A percentile compares a stretch with the other conserved stretches of the same genome.
phyloP scores from a whole-genome alignment of 306 rosid species.

The Ochetophila trinervis region DNA sequence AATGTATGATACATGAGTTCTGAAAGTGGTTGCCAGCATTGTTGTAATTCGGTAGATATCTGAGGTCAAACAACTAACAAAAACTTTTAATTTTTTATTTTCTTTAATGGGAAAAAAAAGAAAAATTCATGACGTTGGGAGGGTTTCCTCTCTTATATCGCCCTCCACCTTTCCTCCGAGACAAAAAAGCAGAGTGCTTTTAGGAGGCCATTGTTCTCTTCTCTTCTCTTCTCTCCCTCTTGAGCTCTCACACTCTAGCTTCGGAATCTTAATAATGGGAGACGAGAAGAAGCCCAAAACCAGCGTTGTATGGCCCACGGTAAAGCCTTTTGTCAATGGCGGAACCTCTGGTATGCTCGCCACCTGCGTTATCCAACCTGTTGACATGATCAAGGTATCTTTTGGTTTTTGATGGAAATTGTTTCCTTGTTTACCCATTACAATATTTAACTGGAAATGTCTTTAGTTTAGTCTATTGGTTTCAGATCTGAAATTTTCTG shows the following conservation, averaged over 20 bases:
- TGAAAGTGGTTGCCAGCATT: conserved; percentile 2
- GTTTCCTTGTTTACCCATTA: background rate
- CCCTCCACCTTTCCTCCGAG: background rate
- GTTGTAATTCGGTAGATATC: conserved; percentile 12
- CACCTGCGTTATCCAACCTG: conserved; percentile 92
- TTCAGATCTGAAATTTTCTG: conserved; percentile 53
- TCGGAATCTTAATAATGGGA: conserved; percentile 50
- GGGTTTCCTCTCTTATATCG: conserved; percentile 4
- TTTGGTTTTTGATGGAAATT: background rate
- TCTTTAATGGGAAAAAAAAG: background rate
- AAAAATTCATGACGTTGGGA: background rate
- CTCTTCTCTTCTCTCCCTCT: conserved; percentile 28
- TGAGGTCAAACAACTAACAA: conserved; percentile 13
- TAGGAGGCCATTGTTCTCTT: background rate
- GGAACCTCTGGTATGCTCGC: conserved; percentile 98
- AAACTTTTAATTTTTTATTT: conserved; percentile 4
- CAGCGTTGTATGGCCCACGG: conserved; percentile 67
- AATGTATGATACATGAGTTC: too few species aligned
- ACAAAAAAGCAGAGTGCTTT: too few species aligned
- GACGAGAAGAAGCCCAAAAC: conserved; percentile 78
- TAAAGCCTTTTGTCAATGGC: conserved; percentile 94
- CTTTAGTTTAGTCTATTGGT: background rate
- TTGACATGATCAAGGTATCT: conserved; percentile 95
- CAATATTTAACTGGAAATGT: conserved; percentile 1
- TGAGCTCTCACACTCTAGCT: conserved; percentile 17